Percentiles rank a stretch among this genome's conserved stretches.
Conservation (phyloP, 305 asterid genomes). For the Fraxinus xanthoxyloides region DNA sequence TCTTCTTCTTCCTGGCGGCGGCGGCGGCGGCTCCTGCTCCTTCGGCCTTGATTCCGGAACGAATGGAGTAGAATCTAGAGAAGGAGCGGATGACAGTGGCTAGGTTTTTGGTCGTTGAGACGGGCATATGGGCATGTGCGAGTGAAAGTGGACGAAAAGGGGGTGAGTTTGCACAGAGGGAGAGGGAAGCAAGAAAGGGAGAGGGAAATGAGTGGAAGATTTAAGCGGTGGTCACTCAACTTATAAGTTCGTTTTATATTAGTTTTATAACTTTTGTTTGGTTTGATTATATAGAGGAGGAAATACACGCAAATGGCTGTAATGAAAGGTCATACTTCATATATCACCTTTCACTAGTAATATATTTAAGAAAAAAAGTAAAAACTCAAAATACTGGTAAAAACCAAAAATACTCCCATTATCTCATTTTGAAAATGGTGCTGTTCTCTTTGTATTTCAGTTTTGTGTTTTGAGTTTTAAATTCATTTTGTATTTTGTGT, state of each 20-base stretch:
- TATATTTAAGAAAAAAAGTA: no score
- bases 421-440: no score
- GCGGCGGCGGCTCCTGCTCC: slow-evolving; percentile 10
- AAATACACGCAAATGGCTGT: no score
- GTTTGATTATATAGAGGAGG: no score
- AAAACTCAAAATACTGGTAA: no score
- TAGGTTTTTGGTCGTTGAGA: slow-evolving; percentile 48
- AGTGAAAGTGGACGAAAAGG: not conserved
- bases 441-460: no score
- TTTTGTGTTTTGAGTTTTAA: no score
- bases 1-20: slow-evolving; percentile 24
- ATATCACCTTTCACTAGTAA: no score
- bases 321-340: no score
- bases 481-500: no score
- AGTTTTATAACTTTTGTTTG: not conserved
- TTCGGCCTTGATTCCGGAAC: slow-evolving; percentile 18
- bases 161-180: not conserved
- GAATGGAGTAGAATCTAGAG: slow-evolving; percentile 24
- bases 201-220: not conserved
- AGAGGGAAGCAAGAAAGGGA: not conserved
- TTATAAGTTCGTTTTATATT: no score
- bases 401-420: no score
- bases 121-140: slow-evolving; percentile 40
- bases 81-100: slow-evolving; percentile 45
- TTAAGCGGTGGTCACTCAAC: not conserved